Evolutionary conservation across 768 basidiomycete genomes (phyloP).

Genomic region (Dentipellis fragilis): DNA sequence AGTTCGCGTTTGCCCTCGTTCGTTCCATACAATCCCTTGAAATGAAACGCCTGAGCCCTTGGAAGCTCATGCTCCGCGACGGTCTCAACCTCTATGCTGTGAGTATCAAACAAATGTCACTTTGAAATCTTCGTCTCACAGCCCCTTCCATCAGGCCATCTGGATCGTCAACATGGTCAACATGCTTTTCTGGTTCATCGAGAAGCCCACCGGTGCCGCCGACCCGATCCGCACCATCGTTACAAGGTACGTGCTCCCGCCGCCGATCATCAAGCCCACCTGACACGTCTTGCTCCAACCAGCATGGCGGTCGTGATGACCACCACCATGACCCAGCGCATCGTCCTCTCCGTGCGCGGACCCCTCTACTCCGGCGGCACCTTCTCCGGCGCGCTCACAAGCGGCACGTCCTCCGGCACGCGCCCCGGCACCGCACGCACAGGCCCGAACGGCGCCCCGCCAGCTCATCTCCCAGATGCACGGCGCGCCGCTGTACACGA

Average conservation of each 20-base stretch:
- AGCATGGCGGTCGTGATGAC: conserved; percentile 83
- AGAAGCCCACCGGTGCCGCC: conserved; percentile 44
- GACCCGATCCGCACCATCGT: conserved; percentile 80
- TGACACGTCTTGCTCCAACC: neutral
- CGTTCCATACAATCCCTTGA: conserved; percentile 51
- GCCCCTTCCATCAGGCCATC: conserved; percentile 36
- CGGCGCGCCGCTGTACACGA: conserved; percentile 19
- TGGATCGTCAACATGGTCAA: conserved; percentile 76
- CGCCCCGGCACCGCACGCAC: conserved; percentile 31
- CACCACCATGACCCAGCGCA: conserved; percentile 80
- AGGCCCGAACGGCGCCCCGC: conserved; percentile 12
- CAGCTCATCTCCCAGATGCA: conserved; percentile 9
- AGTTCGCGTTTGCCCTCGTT: conserved; percentile 51
- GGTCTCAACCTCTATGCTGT: conserved; percentile 79
- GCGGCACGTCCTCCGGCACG: conserved; percentile 29
- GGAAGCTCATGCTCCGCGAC: conserved; percentile 88
- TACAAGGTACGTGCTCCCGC: conserved; percentile 34
- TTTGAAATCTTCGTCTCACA: neutral
- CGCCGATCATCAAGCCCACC: neutral
- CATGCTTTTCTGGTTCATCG: conserved; percentile 82
- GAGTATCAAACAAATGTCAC: conserved; percentile 16
- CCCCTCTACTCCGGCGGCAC: conserved; percentile 59
- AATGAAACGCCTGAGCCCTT: conserved; percentile 48
- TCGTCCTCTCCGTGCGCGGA: conserved; percentile 77
- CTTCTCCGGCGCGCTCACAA: conserved; percentile 38